Conservation (phyloP, 2,329 filamentous ascomycete species). For the Penicillium sp. region DNA sequence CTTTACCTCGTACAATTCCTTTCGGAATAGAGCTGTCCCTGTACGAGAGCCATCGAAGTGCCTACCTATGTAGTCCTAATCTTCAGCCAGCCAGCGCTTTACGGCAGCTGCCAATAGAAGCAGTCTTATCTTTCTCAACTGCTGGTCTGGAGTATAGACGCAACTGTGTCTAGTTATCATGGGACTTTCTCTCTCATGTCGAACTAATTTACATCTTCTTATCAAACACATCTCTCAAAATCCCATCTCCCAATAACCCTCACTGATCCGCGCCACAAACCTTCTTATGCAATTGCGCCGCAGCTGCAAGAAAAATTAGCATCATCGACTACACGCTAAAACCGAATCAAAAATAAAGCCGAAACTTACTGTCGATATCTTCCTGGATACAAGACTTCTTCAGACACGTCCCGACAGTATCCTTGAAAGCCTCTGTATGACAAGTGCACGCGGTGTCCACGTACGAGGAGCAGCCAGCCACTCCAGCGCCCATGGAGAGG, state of each 20-base stretch:
- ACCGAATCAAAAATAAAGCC: background rate
- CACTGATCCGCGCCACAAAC: background rate
- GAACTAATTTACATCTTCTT: background rate
- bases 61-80: background rate
- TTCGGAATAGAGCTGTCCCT: background rate
- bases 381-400: conserved; percentile 8
- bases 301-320: background rate
- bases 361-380: conserved; percentile 14
- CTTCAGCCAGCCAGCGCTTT: background rate
- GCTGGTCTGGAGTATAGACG: background rate
- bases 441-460: conserved; percentile 19
- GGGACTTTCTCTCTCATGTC: too few species aligned
- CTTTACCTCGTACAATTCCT: background rate
- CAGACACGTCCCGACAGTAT: conserved; percentile 15
- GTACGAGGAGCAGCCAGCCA: conserved; percentile 16
- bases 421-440: conserved; percentile 14
- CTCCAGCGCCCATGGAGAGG: conserved; percentile 10
- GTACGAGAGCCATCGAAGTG: background rate
- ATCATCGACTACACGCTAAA: background rate
- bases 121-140: background rate
- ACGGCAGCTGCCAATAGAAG: too few species aligned
- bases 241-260: background rate
- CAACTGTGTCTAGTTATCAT: background rate
- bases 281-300: background rate
- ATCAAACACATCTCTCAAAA: too few species aligned